Evolutionary conservation across 2,329 filamentous ascomycete species (phyloP).

Genomic region (Cercospora berteroae): DNA sequence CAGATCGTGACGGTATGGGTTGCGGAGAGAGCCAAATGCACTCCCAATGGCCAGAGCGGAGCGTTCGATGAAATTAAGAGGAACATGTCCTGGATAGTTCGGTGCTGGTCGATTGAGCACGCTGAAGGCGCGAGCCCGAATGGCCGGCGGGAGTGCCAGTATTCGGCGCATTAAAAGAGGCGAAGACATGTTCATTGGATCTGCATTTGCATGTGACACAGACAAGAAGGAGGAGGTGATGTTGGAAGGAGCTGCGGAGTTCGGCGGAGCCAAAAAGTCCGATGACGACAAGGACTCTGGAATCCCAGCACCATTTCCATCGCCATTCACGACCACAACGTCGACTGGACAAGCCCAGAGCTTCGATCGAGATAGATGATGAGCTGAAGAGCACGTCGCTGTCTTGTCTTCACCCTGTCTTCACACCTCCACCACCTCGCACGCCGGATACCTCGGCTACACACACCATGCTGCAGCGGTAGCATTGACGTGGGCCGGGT

Average conservation of each 20-base stretch:
- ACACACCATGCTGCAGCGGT: constrained; percentile 43
- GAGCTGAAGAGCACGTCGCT: not conserved
- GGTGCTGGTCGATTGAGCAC: constrained; percentile 79
- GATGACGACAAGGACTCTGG: constrained; percentile 1
- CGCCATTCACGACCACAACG: not conserved
- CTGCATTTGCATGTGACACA: not conserved
- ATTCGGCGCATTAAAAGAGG: constrained; percentile 9
- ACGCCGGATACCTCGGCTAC: constrained; percentile 45
- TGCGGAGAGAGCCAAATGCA: constrained; percentile 60
- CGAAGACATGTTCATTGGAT: not conserved
- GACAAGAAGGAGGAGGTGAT: not conserved
- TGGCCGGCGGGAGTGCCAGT: constrained; percentile 33
- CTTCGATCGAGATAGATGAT: not conserved
- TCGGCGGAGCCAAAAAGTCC: not conserved
- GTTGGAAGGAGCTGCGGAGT: not conserved
- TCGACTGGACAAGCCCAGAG: not conserved
- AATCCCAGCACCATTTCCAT: not conserved
- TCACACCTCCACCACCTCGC: constrained; percentile 46
- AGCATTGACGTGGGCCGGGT: constrained; percentile 45
- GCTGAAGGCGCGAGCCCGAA: constrained; percentile 62
- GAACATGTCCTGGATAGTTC: constrained; percentile 90
- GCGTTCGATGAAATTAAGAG: constrained; percentile 75
- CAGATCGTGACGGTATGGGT: constrained; percentile 84
- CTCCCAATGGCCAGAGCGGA: constrained; percentile 65
- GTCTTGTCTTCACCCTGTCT: constrained; percentile 42